Percentiles rank a stretch among this genome's conserved stretches.
These are phyloP conservation scores for Ceratocystis variospora DNA, from an alignment of 2,329 filamentous ascomycete genomes.

Conservation along the genomic window DNA sequence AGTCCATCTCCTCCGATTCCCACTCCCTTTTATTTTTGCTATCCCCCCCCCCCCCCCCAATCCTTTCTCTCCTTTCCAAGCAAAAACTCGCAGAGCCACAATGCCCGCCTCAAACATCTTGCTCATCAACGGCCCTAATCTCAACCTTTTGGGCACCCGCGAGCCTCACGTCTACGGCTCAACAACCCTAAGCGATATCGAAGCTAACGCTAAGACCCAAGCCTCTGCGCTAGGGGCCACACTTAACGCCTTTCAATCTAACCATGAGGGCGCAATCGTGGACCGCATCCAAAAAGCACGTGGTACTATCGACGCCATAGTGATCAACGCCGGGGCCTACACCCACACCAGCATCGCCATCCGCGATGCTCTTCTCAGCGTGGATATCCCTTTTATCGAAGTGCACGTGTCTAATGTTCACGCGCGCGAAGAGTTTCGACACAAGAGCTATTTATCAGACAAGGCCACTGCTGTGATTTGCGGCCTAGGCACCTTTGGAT, in stretches of 20 bases:
- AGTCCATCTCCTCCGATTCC: background rate
- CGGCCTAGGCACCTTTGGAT: slow-evolving; percentile 51
- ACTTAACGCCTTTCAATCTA: slow-evolving; percentile 56
- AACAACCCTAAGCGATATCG: slow-evolving; percentile 52
- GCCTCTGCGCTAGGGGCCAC: slow-evolving; percentile 34
- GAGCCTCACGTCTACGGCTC: slow-evolving; percentile 62
- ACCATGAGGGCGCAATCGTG: slow-evolving; percentile 62
- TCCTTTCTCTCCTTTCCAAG: background rate
- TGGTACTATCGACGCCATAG: slow-evolving; percentile 43
- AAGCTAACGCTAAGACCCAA: slow-evolving; percentile 35
- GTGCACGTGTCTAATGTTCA: slow-evolving; percentile 67
- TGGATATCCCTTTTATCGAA: slow-evolving; percentile 61
- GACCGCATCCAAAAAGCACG: slow-evolving; percentile 59
- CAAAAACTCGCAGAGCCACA: background rate
- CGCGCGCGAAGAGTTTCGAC: slow-evolving; percentile 52
- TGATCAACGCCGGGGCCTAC: slow-evolving; percentile 64
- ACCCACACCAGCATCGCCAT: slow-evolving; percentile 67
- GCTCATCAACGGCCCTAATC: slow-evolving; percentile 69
- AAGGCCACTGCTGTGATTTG: slow-evolving; percentile 63
- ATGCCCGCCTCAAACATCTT: slow-evolving; percentile 40
- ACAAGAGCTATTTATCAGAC: slow-evolving; percentile 59
- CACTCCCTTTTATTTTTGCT: background rate
- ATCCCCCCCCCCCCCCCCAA: no score
- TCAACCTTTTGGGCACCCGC: slow-evolving; percentile 63
- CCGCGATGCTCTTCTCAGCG: slow-evolving; percentile 57